phyloP scores from a whole-genome alignment of 768 basidiomycete genomes.

The Albatrellus ellisii region DNA sequence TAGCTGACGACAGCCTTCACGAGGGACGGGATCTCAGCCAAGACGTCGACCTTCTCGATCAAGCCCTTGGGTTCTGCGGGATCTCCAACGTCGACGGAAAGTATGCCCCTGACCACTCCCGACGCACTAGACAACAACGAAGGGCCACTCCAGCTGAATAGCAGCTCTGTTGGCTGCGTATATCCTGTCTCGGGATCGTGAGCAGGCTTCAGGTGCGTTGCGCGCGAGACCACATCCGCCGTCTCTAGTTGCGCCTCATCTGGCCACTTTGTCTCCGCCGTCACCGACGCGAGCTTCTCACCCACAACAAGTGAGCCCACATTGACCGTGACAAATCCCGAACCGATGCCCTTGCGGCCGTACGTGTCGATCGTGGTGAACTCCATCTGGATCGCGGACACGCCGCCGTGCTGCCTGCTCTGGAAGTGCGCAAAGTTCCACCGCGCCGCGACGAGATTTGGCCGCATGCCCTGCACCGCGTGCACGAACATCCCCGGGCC shows the following conservation, averaged over 20 bases:
- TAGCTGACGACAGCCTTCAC: conserved; percentile 89
- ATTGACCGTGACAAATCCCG: conserved; percentile 76
- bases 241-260: conserved; percentile 36
- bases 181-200: conserved; percentile 79
- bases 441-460: conserved; percentile 79
- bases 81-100: conserved; percentile 45
- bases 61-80: conserved; percentile 53
- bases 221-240: conserved; percentile 45
- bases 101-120: conserved; percentile 41
- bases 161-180: conserved; percentile 49
- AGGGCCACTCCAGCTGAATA: conserved; percentile 69
- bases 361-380: conserved; percentile 74
- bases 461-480: conserved; percentile 97
- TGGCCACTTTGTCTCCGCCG: conserved; percentile 69
- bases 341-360: conserved; percentile 68
- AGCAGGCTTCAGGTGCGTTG: conserved; percentile 44
- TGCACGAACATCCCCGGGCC: conserved; percentile 83
- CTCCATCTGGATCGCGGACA: conserved; percentile 91
- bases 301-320: conserved; percentile 76
- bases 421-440: conserved; percentile 98
- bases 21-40: conserved; percentile 89
- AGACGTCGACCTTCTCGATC: conserved; percentile 87
- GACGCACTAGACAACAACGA: conserved; percentile 40
- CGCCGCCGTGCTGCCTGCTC: conserved; percentile 54
- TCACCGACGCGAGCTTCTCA: conserved; percentile 63